Conservation (phyloP, 2,329 filamentous ascomycete genomes). For the Ampelomyces quisqualis region DNA sequence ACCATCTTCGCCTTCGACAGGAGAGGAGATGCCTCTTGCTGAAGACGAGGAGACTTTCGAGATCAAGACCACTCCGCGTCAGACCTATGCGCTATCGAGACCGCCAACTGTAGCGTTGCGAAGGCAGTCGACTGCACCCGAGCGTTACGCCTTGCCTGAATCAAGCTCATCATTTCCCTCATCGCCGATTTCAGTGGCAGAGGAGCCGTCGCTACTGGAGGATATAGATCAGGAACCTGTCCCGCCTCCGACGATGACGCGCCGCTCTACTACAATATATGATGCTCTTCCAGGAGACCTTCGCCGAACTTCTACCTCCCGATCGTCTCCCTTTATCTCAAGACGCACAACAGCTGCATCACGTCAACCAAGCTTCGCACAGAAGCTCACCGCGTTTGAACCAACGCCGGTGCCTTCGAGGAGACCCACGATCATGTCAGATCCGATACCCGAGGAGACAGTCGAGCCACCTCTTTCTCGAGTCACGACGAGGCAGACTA, state of each 20-base stretch:
- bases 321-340: neutral
- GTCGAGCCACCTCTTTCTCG: neutral
- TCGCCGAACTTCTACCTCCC: neutral
- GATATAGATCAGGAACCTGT: neutral
- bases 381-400: slow-evolving; percentile 6
- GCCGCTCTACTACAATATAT: neutral
- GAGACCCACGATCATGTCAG: slow-evolving; percentile 1
- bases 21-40: neutral
- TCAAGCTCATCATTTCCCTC: neutral
- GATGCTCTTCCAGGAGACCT: neutral
- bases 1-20: slow-evolving; percentile 7
- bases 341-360: slow-evolving; percentile 1
- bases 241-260: neutral
- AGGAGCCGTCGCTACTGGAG: neutral
- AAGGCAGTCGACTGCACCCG: slow-evolving; percentile 2
- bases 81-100: no score
- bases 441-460: neutral
- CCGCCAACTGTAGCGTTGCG: no score
- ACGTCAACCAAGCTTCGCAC: slow-evolving; percentile 5
- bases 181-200: neutral
- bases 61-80: no score
- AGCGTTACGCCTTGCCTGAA: slow-evolving; percentile 2
- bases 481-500: neutral
- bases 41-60: no score
- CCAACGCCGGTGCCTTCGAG: neutral